Evolutionary conservation across 345 rosid genomes (phyloP), one percentile per base, ranked within the genome.

Genomic region (Eucalyptus leucophloia): DNA sequence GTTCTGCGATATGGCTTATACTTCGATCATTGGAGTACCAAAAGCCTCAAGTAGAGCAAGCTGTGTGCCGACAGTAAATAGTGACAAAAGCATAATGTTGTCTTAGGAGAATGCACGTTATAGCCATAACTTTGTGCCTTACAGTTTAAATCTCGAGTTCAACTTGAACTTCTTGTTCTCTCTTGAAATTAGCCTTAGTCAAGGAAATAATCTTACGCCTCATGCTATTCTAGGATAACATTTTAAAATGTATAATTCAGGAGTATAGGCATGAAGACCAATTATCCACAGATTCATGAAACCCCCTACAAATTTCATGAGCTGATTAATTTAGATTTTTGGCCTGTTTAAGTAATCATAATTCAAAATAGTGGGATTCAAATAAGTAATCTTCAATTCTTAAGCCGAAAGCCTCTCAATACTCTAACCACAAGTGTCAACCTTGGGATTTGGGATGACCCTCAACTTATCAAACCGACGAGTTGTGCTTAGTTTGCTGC

Each of bases 191-290:
- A 12, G 69, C 34, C 18, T 62, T 28, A 12, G 15, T 60, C 69
- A 28, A 60, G 69, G 69, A 28, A 28, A 62, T 30, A 62, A 30
- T 62, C 32, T 62, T 62, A 28, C 17, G 17, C 1, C 32, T 62
- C 0, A 62, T 14, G 15, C 69, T 62, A 13, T 62, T 62, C 34
- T 30, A 12, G 69, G 34, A 62, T 12, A 62, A 28, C 18, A 13
- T 7, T 62, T 62, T 62, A 12, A 62, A 60, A 60, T 60, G 32
- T 28, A 26, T 28, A 60, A 28, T 60, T 60, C 3, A 12, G 0
- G 17, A 12, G 4, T 28, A 30, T 30, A 13, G 4, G 9, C 1
- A 0, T 28, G 34, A 0, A 60, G 5, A 28, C 32, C 0, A 13
- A 15, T 62, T 12, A 62, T 62, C 34, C 8, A 14, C 0, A 62